Percentiles rank a stretch among this genome's conserved stretches.
Conservation (phyloP, 208 protist genomes). For the Leptomonas seymouri region DNA sequence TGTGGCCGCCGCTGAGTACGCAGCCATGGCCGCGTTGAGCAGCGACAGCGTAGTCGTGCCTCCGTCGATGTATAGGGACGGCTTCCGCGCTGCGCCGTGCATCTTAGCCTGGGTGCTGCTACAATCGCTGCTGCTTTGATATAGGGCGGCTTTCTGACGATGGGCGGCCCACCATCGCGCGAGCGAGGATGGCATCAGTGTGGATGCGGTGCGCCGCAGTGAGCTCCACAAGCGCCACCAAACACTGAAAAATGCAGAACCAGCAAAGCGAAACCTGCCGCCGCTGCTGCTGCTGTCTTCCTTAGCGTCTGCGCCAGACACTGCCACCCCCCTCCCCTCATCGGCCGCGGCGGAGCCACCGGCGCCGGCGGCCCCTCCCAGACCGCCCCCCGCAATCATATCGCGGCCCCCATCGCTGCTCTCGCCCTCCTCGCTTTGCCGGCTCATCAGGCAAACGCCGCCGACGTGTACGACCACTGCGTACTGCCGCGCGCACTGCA, state of each 20-base stretch:
- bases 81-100: too few species aligned
- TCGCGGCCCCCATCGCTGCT: too few species aligned
- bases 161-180: background rate
- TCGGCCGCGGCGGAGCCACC: too few species aligned
- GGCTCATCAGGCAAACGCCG: slow-evolving; percentile 28
- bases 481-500: slow-evolving; percentile 34
- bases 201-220: background rate
- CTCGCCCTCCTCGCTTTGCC: background rate
- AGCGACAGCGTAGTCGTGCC: slow-evolving; percentile 12
- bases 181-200: background rate
- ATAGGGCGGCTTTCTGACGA: too few species aligned
- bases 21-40: background rate
- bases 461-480: slow-evolving; percentile 60
- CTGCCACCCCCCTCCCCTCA: too few species aligned
- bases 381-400: background rate
- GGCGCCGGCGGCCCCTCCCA: too few species aligned
- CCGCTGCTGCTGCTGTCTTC: background rate
- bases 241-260: background rate
- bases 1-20: background rate
- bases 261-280: background rate
- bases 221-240: background rate
- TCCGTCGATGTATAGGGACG: background rate
- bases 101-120: background rate
- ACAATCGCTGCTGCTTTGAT: too few species aligned
- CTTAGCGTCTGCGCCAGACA: too few species aligned